phyloP scores from a whole-genome alignment of 23 red algal species.

The Gracilaria gracilis region DNA sequence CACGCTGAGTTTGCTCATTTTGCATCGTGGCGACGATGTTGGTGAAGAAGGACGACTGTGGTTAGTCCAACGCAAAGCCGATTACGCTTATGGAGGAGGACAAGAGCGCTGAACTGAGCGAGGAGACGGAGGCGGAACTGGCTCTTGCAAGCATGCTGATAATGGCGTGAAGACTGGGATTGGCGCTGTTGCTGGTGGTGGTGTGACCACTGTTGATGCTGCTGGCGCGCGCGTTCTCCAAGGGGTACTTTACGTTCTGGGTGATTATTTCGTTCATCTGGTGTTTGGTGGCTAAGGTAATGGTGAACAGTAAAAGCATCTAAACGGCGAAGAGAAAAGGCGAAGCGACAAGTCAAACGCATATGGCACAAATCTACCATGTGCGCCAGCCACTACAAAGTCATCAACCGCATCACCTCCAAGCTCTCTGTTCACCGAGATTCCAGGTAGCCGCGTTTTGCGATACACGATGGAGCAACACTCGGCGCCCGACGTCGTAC shows the following conservation, averaged over 20 bases:
- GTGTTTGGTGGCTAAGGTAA: slow-evolving; percentile 71
- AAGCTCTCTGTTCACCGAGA: too few species aligned
- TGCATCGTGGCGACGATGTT: slow-evolving; percentile 55
- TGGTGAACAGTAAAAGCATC: too few species aligned
- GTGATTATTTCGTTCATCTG: slow-evolving; percentile 84
- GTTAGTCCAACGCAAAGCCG: slow-evolving; percentile 60
- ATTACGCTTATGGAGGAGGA: slow-evolving; percentile 76
- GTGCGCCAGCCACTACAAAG: too few species aligned
- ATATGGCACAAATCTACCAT: too few species aligned
- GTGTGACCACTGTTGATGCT: slow-evolving; percentile 79
- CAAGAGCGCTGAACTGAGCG: slow-evolving; percentile 40
- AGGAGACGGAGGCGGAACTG: slow-evolving; percentile 62
- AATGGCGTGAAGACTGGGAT: slow-evolving; percentile 55
- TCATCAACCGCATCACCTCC: too few species aligned
- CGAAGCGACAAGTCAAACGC: too few species aligned
- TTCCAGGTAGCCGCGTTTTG: too few species aligned
- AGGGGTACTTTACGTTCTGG: slow-evolving; percentile 89
- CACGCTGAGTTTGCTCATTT: too few species aligned
- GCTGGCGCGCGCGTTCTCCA: slow-evolving; percentile 59
- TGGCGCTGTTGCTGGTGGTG: slow-evolving; percentile 66
- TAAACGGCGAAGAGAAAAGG: too few species aligned
- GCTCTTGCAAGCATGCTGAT: slow-evolving; percentile 60
- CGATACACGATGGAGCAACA: too few species aligned
- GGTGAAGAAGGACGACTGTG: slow-evolving; percentile 50
- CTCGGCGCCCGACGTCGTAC: too few species aligned